Evolutionary conservation across 2,329 filamentous ascomycete genomes (phyloP), one percentile per base, ranked within the genome.

Genomic region (Pyricularia pennisetigena): DNA sequence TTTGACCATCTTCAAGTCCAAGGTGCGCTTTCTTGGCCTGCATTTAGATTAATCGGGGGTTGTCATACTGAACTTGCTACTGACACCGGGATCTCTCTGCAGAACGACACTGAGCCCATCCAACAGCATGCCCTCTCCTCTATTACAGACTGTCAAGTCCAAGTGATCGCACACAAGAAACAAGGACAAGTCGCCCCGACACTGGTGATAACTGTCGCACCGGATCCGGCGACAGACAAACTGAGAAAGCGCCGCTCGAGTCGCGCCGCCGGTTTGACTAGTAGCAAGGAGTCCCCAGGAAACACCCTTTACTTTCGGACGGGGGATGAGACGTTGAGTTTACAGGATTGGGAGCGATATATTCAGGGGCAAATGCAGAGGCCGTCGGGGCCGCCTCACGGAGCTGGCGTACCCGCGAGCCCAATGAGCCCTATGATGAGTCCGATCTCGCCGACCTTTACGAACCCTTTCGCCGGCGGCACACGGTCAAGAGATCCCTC

Each of bases 181-280:
- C 86, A 88, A 72, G 84, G 84, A 0, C 83, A 85, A 12, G 79
- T 84, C 4, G 76, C 87, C 8, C 86, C 86, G 1, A 90, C 88
- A 6, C 80, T 90, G 14, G 79, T 88, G 64, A 74, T 90, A 54
- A 85, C 80, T 71, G 77, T 90, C 65, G 80, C 81, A 26, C 80
- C 81, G 24, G 83, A 85, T 71, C 79, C 82, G 0, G 72, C 76
- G 9, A 80, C 82, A 54, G 86, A 89, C 71, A 88, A 86, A 74
- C 79, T 87, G 70, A 83, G 86, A 68, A 90, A 89, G 72, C 84
- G 88, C 66, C 82, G 88, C 69, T 90, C 88, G 64, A 90, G 87
- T 71, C 82, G 87, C 70, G 85, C 88, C 3, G 83, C 85, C 4
- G 85, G 85, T 3, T 78, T 90, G 26, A 83, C 82, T 10, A 76